Conservation (phyloP, 352 stramenopile genomes). For the Phytophthora sp. region DNA sequence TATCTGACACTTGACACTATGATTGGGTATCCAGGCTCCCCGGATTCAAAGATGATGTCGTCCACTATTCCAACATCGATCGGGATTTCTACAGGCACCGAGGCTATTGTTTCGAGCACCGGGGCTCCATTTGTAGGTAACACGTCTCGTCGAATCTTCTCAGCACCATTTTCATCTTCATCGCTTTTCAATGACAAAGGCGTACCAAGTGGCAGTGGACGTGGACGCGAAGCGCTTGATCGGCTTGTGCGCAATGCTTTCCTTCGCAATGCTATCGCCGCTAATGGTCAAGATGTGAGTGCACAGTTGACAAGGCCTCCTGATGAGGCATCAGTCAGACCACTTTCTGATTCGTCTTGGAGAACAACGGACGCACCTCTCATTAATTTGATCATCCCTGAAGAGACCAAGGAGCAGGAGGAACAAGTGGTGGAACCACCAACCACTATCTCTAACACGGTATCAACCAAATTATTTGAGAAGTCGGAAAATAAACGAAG, state of each 20-base stretch:
- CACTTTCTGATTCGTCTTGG: neutral
- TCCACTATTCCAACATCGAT: neutral
- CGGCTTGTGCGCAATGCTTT: conserved; percentile 60
- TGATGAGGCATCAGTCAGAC: neutral
- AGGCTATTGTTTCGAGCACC: conserved; percentile 29
- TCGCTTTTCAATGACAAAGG: conserved; percentile 56
- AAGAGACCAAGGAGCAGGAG: conserved; percentile 10
- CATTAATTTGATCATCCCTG: neutral
- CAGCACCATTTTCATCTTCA: conserved; percentile 35
- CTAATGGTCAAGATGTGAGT: conserved; percentile 18
- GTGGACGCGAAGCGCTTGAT: conserved; percentile 62
- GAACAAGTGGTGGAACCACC: neutral
- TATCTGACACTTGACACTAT: conserved; percentile 64
- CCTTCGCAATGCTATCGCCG: conserved; percentile 41
- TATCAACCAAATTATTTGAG: conserved; percentile 1
- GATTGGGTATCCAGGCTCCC: conserved; percentile 23
- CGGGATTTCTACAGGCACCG: conserved; percentile 23
- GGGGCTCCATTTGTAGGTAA: conserved; percentile 30
- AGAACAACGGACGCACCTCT: conserved; percentile 3
- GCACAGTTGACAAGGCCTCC: neutral
- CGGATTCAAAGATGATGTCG: conserved; percentile 16
- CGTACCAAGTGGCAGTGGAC: conserved; percentile 46
- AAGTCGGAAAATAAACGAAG: conserved; percentile 5
- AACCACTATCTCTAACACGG: neutral
- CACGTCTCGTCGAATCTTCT: conserved; percentile 30